Evolutionary conservation across 805 yeast species (phyloP), one percentile per base, ranked within the genome.

Genomic region (Monosporozyma aerobia): DNA sequence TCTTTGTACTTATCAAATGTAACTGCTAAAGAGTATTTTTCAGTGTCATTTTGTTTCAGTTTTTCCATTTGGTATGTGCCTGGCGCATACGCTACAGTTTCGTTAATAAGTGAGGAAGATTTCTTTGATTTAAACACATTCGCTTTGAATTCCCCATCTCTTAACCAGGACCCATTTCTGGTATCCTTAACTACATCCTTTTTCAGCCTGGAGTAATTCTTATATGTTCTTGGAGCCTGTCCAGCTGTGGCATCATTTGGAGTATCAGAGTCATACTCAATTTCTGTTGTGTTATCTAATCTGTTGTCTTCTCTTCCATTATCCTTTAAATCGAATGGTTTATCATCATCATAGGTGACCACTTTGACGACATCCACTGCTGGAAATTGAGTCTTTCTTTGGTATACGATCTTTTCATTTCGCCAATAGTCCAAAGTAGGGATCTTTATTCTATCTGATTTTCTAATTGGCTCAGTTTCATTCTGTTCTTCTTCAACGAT

Each of bases 381-480:
- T 13, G 78, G 73, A 16, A 66, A 66, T 16, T 58, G 57, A 3
- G 64, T 56, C 14, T 57, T 63, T 48, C 73, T 70, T 43, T 75
- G 72, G 61, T 85, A 89, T 3, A 86, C 77, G 35, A 85, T 78
- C 54, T 81, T 73, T 67, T 89, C 96, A 62, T 87, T 87, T 64
- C 85, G 78, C 97, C 97, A 89, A 64, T 76, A 87, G 2, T 88
- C 90, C 56, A 90, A 70, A 0, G 95, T 92, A 2, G 83, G 78
- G 8, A 86, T 76, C 56, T 78, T 77, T 0, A 80, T 78, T 60
- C 96, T 75, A 33, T 76, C 73, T 0, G 95, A 86, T 56, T 87
- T 72, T 56, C 96, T 73, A 19, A 43, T n/a, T 23, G 30, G 48
- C 5, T 22, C 39, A 3, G 32, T 16, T 33, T 40, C 22, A 10